phyloP scores from a whole-genome alignment of 106 monocot species.

The Alisma plantagoaquatica region DNA sequence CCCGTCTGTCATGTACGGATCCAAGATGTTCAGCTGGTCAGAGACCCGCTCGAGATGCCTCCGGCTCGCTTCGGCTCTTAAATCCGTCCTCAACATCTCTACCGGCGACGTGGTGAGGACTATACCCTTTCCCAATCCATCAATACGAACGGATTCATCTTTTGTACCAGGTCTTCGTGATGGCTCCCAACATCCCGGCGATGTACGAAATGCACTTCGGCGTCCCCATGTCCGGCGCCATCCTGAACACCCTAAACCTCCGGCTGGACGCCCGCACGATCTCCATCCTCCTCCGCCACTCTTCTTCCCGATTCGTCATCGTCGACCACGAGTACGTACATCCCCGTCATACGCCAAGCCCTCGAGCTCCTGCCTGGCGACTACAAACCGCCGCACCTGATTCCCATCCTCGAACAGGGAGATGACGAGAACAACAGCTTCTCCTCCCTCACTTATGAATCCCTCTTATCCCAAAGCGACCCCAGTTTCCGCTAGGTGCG shows the following conservation, averaged over 20 bases:
- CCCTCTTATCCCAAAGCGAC: slow-evolving; percentile 36
- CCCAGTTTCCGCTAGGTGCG: too few species aligned
- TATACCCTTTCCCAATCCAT: background rate
- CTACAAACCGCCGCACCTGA: too few species aligned
- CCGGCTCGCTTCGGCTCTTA: slow-evolving; percentile 42
- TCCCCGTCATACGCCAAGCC: slow-evolving; percentile 17
- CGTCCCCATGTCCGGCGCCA: slow-evolving; percentile 55
- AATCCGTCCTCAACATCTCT: slow-evolving; percentile 20
- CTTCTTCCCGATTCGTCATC: slow-evolving; percentile 42
- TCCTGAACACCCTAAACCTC: slow-evolving; percentile 30
- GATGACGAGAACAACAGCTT: slow-evolving; percentile 56
- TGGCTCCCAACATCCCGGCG: slow-evolving; percentile 31
- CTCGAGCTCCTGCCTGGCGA: too few species aligned
- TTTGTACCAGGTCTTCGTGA: slow-evolving; percentile 12
- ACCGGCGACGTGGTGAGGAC: slow-evolving; percentile 41
- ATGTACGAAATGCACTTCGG: slow-evolving; percentile 80
- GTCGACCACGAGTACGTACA: slow-evolving; percentile 34
- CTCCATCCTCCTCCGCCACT: slow-evolving; percentile 31
- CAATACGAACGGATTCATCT: background rate
- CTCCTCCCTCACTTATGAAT: slow-evolving; percentile 26
- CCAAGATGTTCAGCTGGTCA: slow-evolving; percentile 33
- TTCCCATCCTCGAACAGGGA: slow-evolving; percentile 57
- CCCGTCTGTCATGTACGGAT: slow-evolving; percentile 31
- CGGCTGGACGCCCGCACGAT: slow-evolving; percentile 35
- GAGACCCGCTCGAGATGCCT: slow-evolving; percentile 44